Percentiles rank a stretch among this genome's conserved stretches.
phyloP scores from a whole-genome alignment of 768 basidiomycete species.

The Boletus patriciae region DNA sequence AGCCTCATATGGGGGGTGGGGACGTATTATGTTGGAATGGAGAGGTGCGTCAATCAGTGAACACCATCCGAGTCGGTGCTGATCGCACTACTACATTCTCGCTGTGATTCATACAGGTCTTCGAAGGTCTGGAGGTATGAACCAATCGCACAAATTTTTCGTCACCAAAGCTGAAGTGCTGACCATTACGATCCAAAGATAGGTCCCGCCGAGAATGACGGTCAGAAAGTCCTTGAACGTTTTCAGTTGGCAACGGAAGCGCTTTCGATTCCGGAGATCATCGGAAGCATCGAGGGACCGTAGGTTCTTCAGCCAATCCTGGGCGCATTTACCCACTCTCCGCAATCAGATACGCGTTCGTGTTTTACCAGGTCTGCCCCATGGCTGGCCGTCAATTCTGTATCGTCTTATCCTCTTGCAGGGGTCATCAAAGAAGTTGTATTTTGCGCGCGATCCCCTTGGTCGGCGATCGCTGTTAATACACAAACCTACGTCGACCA shows the following conservation, averaged over 20 bases:
- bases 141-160: background rate
- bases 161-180: slow-evolving; percentile 10
- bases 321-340: background rate
- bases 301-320: slow-evolving; percentile 42
- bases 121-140: slow-evolving; percentile 74
- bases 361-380: slow-evolving; percentile 68
- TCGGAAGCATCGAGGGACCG: slow-evolving; percentile 78
- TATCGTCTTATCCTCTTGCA: slow-evolving; percentile 25
- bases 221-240: slow-evolving; percentile 47
- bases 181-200: slow-evolving; percentile 45
- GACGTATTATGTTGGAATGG: slow-evolving; percentile 85
- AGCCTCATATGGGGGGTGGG: slow-evolving; percentile 63
- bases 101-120: slow-evolving; percentile 46
- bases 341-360: slow-evolving; percentile 68
- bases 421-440: slow-evolving; percentile 49
- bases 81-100: background rate
- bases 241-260: slow-evolving; percentile 26
- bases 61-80: background rate
- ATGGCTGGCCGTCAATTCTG: background rate
- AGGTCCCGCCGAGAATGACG: slow-evolving; percentile 66
- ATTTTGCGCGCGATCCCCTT: slow-evolving; percentile 80
- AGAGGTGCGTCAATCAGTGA: slow-evolving; percentile 50
- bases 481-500: slow-evolving; percentile 50
- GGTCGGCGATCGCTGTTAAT: slow-evolving; percentile 84
- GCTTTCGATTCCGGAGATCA: slow-evolving; percentile 48